Evolutionary conservation across 2,329 filamentous ascomycete genomes (phyloP), one percentile per base, ranked within the genome.

Genomic region (Apiospora kogelbergensis): DNA sequence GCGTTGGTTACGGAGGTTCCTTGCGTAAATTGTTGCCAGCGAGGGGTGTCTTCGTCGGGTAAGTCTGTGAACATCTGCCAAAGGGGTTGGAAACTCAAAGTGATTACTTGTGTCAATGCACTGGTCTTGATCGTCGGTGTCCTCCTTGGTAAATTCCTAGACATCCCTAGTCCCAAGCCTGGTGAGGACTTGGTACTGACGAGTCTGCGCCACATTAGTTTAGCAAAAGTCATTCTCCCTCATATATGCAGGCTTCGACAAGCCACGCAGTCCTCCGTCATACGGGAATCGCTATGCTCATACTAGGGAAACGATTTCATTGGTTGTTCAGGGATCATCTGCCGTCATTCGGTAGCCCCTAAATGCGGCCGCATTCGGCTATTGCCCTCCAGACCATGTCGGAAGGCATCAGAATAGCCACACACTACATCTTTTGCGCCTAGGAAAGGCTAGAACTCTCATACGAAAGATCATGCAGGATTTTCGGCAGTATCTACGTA

Each of bases 381-480:
- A 60, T 11, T 60, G 15, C 53, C 30, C n/a, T n/a, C 24, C 17
- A 13, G 3, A 3, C 53, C 53, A 60, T 2, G 17, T 37, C 17
- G 9, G 20, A 37, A 33, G 30, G 17, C 30, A 37, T 37, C 5
- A 33, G n/a, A 57, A 5, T 1, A 20, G 26, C 48, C 15, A 33
- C 48, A 20, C 6, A n/a, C 17, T 33, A 57, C 33, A 30, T 15
- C 33, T 57, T 57, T 6, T 33, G 48, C 26, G 4, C 15, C 4
- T 20, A 26, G 2, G 33, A 33, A 6, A 7, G 15, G 2, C 9
- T 20, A 15, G 48, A 20, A 1, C 20, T 37, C 4, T 11, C 13
- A 2, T 15, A 2, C 4, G 7, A 60, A n/a, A n/a, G 0, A 60
- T 3, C 2, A 1, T 4, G 11, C 3, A 11, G 2, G 13, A 11